Conservation (phyloP, 805 yeast species). For the Yamadazyma phyllophila region DNA sequence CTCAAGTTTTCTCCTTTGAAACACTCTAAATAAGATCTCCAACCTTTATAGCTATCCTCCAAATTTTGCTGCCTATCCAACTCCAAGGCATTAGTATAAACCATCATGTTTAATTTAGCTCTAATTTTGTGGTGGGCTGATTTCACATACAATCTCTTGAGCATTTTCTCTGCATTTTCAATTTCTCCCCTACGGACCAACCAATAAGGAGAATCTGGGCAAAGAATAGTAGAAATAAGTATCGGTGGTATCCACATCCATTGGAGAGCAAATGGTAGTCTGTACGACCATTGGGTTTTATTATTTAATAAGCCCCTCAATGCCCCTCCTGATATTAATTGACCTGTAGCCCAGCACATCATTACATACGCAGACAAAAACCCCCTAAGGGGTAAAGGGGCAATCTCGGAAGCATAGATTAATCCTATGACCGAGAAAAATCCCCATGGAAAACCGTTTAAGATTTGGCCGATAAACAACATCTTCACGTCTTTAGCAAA, state of each 20-base stretch:
- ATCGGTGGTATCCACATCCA: constrained; percentile 40
- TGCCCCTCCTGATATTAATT: constrained; percentile 41
- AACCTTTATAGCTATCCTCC: constrained; percentile 17
- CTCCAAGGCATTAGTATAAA: constrained; percentile 32
- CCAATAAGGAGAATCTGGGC: constrained; percentile 52
- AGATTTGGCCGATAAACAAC: constrained; percentile 41
- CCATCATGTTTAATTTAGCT: constrained; percentile 20
- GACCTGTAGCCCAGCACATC: constrained; percentile 40
- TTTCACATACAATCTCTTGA: constrained; percentile 24
- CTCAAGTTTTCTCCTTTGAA: constrained; percentile 43
- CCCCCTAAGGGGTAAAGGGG: constrained; percentile 41
- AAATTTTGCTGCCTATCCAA: constrained; percentile 26
- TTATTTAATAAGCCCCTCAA: constrained; percentile 33
- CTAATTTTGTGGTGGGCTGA: constrained; percentile 17
- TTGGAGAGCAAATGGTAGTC: constrained; percentile 40
- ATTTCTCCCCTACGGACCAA: constrained; percentile 33
- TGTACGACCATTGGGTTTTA: constrained; percentile 28
- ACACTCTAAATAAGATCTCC: constrained; percentile 32
- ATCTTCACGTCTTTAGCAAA: constrained; percentile 34
- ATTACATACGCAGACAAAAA: constrained; percentile 38
- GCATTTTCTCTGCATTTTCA: constrained; percentile 30
- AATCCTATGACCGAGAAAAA: constrained; percentile 38
- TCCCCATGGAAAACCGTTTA: constrained; percentile 46
- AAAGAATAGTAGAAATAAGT: constrained; percentile 32
- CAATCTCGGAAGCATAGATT: constrained; percentile 43